Conservation (phyloP, 345 rosid species). For the Diplotaxis tenuifolia region DNA sequence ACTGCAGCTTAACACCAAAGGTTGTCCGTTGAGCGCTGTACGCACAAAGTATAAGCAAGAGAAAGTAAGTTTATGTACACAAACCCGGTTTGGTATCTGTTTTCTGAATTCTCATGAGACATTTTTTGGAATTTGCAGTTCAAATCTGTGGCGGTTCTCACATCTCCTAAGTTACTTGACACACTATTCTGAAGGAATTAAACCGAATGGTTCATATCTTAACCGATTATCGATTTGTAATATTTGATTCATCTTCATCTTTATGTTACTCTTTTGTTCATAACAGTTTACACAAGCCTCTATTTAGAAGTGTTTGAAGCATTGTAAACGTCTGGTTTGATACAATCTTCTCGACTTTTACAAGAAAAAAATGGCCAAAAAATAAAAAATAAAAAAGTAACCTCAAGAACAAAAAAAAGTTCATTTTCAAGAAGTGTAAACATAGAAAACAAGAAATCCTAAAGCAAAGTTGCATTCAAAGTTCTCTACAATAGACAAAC, state of each 20-base stretch:
- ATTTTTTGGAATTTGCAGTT: slow-evolving; percentile 46
- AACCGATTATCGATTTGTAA: too few relatives aligned
- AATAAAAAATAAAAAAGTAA: not conserved
- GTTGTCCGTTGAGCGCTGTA: slow-evolving; percentile 63
- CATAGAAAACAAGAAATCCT: not conserved
- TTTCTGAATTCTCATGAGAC: slow-evolving; percentile 9
- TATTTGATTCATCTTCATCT: too few relatives aligned
- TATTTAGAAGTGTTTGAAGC: too few relatives aligned
- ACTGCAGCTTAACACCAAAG: slow-evolving; percentile 60
- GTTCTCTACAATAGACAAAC: too few relatives aligned
- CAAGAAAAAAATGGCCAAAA: not conserved
- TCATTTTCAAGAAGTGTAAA: not conserved
- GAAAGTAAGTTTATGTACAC: slow-evolving; percentile 47
- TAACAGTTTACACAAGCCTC: too few relatives aligned
- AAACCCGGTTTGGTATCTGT: not conserved
- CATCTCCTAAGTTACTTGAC: slow-evolving; percentile 63
- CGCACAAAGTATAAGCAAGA: slow-evolving; percentile 68
- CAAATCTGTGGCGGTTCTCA: slow-evolving; percentile 66
- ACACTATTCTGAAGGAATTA: slow-evolving; percentile 33
- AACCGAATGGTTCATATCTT: slow-evolving; percentile 22
- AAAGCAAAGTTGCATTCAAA: not conserved
- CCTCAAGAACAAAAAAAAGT: not conserved
- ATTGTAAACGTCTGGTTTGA: too few relatives aligned
- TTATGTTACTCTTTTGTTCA: too few relatives aligned
- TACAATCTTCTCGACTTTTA: too few relatives aligned